Evolutionary conservation across 139 green algal genomes (phyloP).

Genomic region (Coelastrella sp.): DNA sequence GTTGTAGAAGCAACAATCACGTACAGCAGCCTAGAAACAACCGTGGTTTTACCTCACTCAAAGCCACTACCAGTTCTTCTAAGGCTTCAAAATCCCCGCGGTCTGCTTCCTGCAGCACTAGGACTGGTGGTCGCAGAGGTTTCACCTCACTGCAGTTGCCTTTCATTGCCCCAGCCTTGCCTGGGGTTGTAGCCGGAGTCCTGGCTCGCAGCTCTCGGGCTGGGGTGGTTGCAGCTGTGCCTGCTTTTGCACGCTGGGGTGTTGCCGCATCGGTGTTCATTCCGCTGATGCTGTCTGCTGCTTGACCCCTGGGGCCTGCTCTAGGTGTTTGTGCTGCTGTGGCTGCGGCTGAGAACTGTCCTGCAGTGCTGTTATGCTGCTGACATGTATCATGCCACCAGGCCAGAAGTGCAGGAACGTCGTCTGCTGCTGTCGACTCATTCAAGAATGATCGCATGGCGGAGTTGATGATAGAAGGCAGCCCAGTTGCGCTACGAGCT

Average conservation of each 20-base stretch:
- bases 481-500: background rate
- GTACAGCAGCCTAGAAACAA: background rate
- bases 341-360: background rate
- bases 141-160: background rate
- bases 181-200: background rate
- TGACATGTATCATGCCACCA: conserved; percentile 36
- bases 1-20: background rate
- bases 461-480: background rate
- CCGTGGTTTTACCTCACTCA: conserved; percentile 29
- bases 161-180: background rate
- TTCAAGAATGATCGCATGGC: conserved; percentile 18
- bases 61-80: conserved; percentile 42
- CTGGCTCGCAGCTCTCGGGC: background rate
- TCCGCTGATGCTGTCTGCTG: background rate
- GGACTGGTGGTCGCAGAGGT: conserved; percentile 19
- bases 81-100: conserved; percentile 23
- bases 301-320: background rate
- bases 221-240: conserved; percentile 2
- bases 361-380: background rate
- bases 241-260: background rate
- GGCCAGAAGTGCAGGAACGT: conserved; percentile 32
- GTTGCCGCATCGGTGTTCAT: background rate
- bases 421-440: conserved; percentile 26
- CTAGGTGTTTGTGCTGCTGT: background rate
- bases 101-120: conserved; percentile 44